These are phyloP conservation scores for Amanita exitialis DNA, from an alignment of 768 basidiomycete species.

Conservation along the genomic window DNA sequence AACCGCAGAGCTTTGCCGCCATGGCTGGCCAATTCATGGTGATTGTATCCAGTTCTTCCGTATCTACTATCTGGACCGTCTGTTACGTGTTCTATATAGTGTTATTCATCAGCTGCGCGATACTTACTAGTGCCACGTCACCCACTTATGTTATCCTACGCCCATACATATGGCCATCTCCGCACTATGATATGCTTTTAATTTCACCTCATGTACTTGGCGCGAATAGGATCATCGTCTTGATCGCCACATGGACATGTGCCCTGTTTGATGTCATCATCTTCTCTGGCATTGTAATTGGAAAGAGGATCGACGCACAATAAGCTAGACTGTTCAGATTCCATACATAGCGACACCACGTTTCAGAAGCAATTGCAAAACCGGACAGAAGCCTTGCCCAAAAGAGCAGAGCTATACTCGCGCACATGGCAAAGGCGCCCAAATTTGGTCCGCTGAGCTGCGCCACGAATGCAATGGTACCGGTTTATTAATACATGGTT, in stretches of 20 bases:
- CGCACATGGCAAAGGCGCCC: too few relatives aligned
- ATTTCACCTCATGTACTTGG: neutral
- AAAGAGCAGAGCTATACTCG: too few relatives aligned
- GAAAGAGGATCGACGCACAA: too few relatives aligned
- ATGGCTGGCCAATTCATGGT: neutral
- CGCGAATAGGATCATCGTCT: neutral
- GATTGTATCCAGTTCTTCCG: neutral
- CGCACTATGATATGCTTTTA: neutral
- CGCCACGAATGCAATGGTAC: too few relatives aligned
- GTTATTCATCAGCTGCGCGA: neutral
- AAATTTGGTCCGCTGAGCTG: too few relatives aligned
- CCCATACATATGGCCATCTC: neutral
- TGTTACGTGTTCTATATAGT: neutral
- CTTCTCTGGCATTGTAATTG: too few relatives aligned
- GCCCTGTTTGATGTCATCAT: neutral
- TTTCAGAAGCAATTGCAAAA: too few relatives aligned
- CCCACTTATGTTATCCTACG: neutral
- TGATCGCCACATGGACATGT: neutral
- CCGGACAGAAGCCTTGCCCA: too few relatives aligned
- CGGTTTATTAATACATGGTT: too few relatives aligned
- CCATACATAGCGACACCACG: too few relatives aligned
- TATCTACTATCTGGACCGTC: neutral
- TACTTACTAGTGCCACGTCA: neutral
- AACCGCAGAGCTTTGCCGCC: neutral
- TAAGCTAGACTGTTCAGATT: too few relatives aligned